Evolutionary conservation across 2,329 filamentous ascomycete species (phyloP), one percentile per base, ranked within the genome.

Genomic region (Falciphora oryzae): DNA sequence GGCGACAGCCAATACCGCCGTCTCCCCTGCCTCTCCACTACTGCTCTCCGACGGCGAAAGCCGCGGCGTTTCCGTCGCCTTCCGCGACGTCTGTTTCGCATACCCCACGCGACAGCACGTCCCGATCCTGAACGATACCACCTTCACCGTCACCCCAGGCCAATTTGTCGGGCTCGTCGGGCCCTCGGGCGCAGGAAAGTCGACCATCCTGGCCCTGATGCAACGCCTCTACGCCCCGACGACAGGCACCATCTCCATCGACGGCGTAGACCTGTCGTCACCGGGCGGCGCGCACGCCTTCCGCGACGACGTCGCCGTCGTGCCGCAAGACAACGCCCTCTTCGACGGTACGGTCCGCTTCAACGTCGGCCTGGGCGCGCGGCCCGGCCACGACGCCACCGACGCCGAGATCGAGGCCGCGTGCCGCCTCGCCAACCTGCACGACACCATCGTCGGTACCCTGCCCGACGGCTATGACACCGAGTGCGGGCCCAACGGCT

Each of bases 31-130:
- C 18, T 60, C 59, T 25, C 27, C 2, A 64, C 27, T 63, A 35
- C 16, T 53, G 7, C 35, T 29, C 2, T 53, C 67, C 14, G 64
- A 66, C 22, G 65, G 72, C 63, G 69, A 64, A 59, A 64, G 69
- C 56, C 73, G 71, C 35, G 81, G 80, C 18, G 75, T 78, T 22
- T 80, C 76, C 4, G 79, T 89, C 6, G 75, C 80, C 22, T 86
- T 92, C 71, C 78, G 77, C 53, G 77, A 86, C 66, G 82, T 91
- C 6, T 10, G 53, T 25, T 89, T 89, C 72, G 77, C 84, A 10
- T 89, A 89, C 68, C 85, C 86, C 1, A 79, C 83, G 8, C 80
- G 86, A 0, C 84, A 84, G 0, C 81, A 84, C 63, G 75, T 78
- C 18, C 76, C 78, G 25, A 83, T 89, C 2, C 76, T 81, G 2